Evolutionary conservation across 2,329 filamentous ascomycete genomes (phyloP), one percentile per base, ranked within the genome.

Genomic region (Sporothrix sp.): DNA sequence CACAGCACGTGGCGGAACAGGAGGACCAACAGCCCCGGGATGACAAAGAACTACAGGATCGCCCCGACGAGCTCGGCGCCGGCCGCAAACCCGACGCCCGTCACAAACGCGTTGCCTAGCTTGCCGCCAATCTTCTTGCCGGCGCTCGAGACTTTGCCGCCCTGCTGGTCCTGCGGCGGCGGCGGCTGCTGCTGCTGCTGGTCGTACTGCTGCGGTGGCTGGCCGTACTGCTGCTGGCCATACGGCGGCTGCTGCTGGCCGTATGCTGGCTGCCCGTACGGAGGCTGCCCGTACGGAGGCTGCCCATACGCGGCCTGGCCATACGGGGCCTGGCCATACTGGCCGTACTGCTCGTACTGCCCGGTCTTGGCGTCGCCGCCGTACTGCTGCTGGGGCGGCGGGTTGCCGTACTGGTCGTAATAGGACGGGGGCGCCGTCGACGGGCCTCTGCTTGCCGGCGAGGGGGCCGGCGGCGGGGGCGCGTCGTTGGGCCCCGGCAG

Each of bases 121-220:
- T 96, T 97, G 79, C 94, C 95, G 58, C 91, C 90, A 68, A 96
- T 86, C 71, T 96, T 96, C 81, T 95, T 95, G 51, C 87, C 89
- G 51, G 82, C 78, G 67, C 87, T 76, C 56, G 81, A 76, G 14
- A 82, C 71, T 71, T 93, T 93, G 14, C 71, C 73, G 8, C 70
- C 72, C 38, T 71, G n/a, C n/a, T n/a, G n/a, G n/a, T n/a, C n/a
- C n/a, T n/a, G n/a, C n/a, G n/a, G n/a, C n/a, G n/a, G n/a, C n/a
- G n/a, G n/a, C n/a, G n/a, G n/a, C n/a, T n/a, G n/a, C n/a, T n/a
- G n/a, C n/a, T n/a, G n/a, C n/a, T n/a, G n/a, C n/a, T n/a, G n/a
- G n/a, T n/a, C n/a, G n/a, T n/a, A n/a, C n/a, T n/a, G n/a, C n/a
- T n/a, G n/a, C n/a, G n/a, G n/a, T n/a, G n/a, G n/a, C n/a, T n/a